A percentile compares a stretch with the other conserved stretches of the same genome.
Conservation (phyloP, 352 stramenopile species). For the Bremia lactucae region DNA sequence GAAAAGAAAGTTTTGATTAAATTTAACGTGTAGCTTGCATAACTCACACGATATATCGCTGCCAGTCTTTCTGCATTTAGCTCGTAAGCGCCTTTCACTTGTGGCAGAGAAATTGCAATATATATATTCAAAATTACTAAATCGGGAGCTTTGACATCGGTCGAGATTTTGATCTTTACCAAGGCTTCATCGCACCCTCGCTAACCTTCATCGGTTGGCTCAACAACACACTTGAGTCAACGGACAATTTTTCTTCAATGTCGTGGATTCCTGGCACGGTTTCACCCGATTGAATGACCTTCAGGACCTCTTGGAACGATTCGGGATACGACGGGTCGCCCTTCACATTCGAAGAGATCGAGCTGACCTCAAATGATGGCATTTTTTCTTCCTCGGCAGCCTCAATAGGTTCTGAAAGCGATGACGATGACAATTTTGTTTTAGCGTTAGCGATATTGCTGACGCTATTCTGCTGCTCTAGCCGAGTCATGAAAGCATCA, state of each 20-base stretch:
- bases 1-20: no score
- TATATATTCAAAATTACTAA: no score
- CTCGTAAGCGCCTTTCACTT: no score
- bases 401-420: background rate
- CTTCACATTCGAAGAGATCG: conserved; percentile 10
- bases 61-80: no score
- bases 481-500: conserved; percentile 41
- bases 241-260: conserved; percentile 62
- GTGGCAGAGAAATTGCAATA: no score
- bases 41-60: no score
- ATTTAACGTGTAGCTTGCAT: no score
- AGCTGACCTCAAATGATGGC: conserved; percentile 4
- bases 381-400: conserved; percentile 25
- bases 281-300: conserved; percentile 63
- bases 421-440: conserved; percentile 8
- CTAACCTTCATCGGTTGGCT: conserved; percentile 10
- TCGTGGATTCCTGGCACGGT: conserved; percentile 60
- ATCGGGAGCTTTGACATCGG: no score
- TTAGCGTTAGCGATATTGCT: conserved; percentile 17
- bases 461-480: conserved; percentile 38
- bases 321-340: conserved; percentile 42
- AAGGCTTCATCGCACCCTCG: conserved; percentile 27
- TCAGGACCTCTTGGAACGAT: conserved; percentile 68
- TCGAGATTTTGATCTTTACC: no score
- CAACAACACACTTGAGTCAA: conserved; percentile 33